phyloP scores from a whole-genome alignment of 2,329 filamentous ascomycete genomes.

The Fusarium floridanum region DNA sequence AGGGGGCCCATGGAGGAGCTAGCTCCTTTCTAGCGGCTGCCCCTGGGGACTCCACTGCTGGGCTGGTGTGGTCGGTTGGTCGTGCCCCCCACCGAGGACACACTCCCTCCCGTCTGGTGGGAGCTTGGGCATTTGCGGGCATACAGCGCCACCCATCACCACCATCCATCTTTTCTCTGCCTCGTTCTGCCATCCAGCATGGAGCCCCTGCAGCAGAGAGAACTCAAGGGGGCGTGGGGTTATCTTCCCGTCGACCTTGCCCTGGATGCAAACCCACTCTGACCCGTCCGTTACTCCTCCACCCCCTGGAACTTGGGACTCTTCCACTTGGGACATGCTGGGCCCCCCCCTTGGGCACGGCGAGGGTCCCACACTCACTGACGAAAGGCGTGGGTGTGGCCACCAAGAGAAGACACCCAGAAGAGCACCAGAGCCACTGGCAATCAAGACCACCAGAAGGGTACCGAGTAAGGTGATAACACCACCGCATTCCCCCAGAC shows the following conservation, averaged over 20 bases:
- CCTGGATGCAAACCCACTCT: constrained; percentile 30
- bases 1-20: constrained; percentile 24
- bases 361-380: constrained; percentile 33
- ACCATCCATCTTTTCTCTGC: constrained; percentile 12
- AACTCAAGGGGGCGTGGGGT: constrained; percentile 31
- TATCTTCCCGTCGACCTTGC: constrained; percentile 39
- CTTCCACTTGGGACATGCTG: constrained; percentile 34
- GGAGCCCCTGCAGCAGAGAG: constrained; percentile 26
- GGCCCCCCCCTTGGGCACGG: constrained; percentile 24
- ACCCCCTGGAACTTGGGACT: constrained; percentile 40
- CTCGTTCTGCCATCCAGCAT: constrained; percentile 8
- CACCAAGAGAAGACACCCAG: constrained; percentile 37
- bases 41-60: constrained; percentile 32
- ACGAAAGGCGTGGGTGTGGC: constrained; percentile 46
- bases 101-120: constrained; percentile 29
- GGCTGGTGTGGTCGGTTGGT: constrained; percentile 25
- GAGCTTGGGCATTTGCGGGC: constrained; percentile 6
- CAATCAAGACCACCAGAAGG: constrained; percentile 32
- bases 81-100: constrained; percentile 36
- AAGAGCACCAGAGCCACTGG: constrained; percentile 28
- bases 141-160: constrained; percentile 27
- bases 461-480: constrained; percentile 46
- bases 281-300: constrained; percentile 35
- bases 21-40: constrained; percentile 23
- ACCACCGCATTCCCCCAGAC: constrained; percentile 46